Evolutionary conservation across 208 protist genomes (phyloP), one percentile per base, ranked within the genome.

Genomic region (Trypanosomatidae sp.): DNA sequence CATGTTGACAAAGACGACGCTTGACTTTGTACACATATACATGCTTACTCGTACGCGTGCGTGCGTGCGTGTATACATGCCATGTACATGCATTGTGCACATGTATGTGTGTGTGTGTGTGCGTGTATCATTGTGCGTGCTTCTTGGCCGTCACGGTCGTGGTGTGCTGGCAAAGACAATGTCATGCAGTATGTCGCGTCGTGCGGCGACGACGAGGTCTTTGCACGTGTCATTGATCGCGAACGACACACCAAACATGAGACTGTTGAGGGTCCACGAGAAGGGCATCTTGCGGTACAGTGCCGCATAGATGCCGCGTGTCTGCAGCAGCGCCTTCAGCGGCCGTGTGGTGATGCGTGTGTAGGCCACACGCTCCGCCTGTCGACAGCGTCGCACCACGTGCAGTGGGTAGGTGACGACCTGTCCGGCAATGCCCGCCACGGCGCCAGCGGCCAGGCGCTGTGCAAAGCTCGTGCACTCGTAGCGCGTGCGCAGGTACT

Each of bases 321-420:
- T 70, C 35, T 61, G 45, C 41, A 75, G 69, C 32, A 81, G 58
- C 3, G 47, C 56, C 40, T 79, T 60, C 18, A 77, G 26, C 4
- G 66, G 65, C 27, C 45, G 33, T 18, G 42, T 50, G 18, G 48
- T 56, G 33, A 78, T 24, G 6, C 57, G 38, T 18, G 53, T 61
- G 58, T 65, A 84, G 11, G 71, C 54, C 11, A 71, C 48, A 11
- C 66, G 55, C 52, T 86, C 71, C 5, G 76, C 64, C 56, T 96
- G 86, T 24, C 86, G 71, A 20, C 82, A 63, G 13, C 87, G 77
- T 26, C 84, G 85, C 28, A 85, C 71, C 8, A 94, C 66, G 47
- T 71, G 91, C 33, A 97, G 32, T 20, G 88, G 88, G 55, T 96
- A 94, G 6, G 88, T 84, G 6, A 80, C 45, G 15, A 79, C 54